A percentile compares a stretch with the other conserved stretches of the same genome.
These are phyloP conservation scores for Esteya vermicola DNA, from an alignment of 2,329 filamentous ascomycete species.

Conservation along the genomic window DNA sequence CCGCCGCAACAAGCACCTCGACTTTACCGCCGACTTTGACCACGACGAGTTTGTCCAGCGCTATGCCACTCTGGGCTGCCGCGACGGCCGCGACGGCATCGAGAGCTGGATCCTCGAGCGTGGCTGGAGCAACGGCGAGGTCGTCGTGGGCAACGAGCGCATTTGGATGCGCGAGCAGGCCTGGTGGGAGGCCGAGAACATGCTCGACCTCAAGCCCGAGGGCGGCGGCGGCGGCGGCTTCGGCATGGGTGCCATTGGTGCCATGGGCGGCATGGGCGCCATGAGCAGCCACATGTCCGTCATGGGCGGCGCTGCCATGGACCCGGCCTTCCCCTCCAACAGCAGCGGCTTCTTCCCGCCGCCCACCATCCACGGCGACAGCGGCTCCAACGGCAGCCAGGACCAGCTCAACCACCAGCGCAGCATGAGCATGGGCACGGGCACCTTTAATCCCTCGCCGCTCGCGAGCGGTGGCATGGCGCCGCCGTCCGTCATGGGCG, in stretches of 20 bases:
- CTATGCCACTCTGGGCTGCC: constrained; percentile 72
- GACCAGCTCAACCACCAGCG: constrained; percentile 56
- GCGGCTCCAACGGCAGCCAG: constrained; percentile 51
- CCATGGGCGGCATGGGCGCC: constrained; percentile 8
- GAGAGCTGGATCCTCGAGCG: constrained; percentile 89
- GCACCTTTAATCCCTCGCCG: constrained; percentile 22
- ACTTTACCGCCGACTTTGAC: constrained; percentile 96
- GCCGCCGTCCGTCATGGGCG: constrained; percentile 25
- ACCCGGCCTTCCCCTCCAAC: constrained; percentile 56
- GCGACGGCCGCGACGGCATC: constrained; percentile 80
- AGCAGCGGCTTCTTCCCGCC: constrained; percentile 57
- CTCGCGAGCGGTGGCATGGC: constrained; percentile 28
- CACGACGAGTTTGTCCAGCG: constrained; percentile 79
- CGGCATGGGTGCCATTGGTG: too few species aligned
- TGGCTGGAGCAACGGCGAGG: constrained; percentile 96
- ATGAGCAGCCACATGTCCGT: constrained; percentile 13
- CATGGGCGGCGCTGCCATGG: constrained; percentile 37
- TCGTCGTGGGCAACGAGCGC: constrained; percentile 77
- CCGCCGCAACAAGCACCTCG: constrained; percentile 73
- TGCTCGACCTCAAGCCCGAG: constrained; percentile 76
- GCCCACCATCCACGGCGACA: constrained; percentile 33
- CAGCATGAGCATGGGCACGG: constrained; percentile 39
- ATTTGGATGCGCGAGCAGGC: constrained; percentile 90
- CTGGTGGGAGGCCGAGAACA: constrained; percentile 96
- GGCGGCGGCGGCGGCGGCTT: constrained; percentile 8